Conservation (phyloP, 2,329 filamentous ascomycete species). For the Pyrenophora tritici-repentis region DNA sequence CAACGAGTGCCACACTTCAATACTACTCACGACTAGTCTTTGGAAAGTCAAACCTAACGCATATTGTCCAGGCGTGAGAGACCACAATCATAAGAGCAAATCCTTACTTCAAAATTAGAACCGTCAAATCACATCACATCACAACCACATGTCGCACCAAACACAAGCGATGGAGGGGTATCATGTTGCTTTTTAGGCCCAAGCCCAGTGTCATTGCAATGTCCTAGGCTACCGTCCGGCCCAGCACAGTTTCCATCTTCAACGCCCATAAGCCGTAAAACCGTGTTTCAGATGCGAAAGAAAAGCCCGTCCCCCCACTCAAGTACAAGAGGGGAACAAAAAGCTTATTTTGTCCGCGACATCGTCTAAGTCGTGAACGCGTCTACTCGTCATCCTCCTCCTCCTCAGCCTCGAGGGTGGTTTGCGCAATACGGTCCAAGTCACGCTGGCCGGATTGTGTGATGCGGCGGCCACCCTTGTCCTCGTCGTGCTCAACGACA, state of each 20-base stretch:
- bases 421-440: slow-evolving; percentile 76
- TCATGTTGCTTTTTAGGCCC: slow-evolving; percentile 40
- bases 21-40: too few species aligned
- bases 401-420: slow-evolving; percentile 57
- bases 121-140: background rate
- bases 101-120: too few species aligned
- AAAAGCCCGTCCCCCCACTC: slow-evolving; percentile 23
- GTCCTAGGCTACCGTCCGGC: slow-evolving; percentile 40
- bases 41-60: too few species aligned
- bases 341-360: slow-evolving; percentile 19
- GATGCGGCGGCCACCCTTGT: slow-evolving; percentile 97
- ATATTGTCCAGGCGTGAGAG: too few species aligned
- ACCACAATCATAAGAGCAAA: too few species aligned
- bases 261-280: slow-evolving; percentile 46
- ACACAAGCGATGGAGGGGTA: slow-evolving; percentile 21
- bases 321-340: slow-evolving; percentile 25
- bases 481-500: slow-evolving; percentile 95
- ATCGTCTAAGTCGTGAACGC: slow-evolving; percentile 2
- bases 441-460: slow-evolving; percentile 98
- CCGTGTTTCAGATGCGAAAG: slow-evolving; percentile 33
- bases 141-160: background rate
- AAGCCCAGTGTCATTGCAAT: slow-evolving; percentile 41
- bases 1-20: too few species aligned
- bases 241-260: slow-evolving; percentile 34
- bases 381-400: slow-evolving; percentile 52